A percentile compares a stretch with the other conserved stretches of the same genome.
Conservation (phyloP, 345 rosid genomes). For the Camelina hispida region DNA sequence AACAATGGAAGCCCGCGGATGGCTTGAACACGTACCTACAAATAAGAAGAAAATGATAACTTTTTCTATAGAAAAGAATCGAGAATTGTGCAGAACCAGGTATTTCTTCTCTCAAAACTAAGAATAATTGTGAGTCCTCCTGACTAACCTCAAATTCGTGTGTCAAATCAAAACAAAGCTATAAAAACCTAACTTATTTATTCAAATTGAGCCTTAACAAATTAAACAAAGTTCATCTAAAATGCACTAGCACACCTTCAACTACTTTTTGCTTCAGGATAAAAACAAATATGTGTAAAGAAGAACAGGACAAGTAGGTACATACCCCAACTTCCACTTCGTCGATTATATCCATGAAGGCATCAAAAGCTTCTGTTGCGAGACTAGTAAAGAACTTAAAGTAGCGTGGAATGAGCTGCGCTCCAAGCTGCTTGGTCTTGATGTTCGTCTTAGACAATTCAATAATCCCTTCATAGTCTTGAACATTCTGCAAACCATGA, state of each 20-base stretch:
- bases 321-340: conserved; percentile 83
- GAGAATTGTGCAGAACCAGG: not conserved
- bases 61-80: not conserved
- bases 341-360: conserved; percentile 78
- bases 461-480: conserved; percentile 81
- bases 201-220: conserved; percentile 12
- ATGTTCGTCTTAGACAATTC: conserved; percentile 64
- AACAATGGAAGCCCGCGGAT: conserved; percentile 94
- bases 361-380: conserved; percentile 61
- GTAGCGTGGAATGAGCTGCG: conserved; percentile 91
- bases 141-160: not conserved
- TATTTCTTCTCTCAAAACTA: not conserved
- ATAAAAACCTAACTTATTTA: not conserved
- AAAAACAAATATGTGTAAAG: not conserved
- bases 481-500: conserved; percentile 60
- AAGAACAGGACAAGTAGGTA: not conserved
- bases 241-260: not conserved
- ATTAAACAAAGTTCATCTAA: not conserved
- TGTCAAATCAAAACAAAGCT: not conserved
- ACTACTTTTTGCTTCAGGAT: not conserved
- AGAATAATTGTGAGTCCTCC: not conserved
- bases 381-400: conserved; percentile 86
- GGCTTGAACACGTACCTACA: conserved; percentile 91
- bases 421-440: conserved; percentile 87
- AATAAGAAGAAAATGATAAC: not conserved